Evolutionary conservation across 2,329 filamentous ascomycete genomes (phyloP).

Genomic region (Verticillium klebahnii): DNA sequence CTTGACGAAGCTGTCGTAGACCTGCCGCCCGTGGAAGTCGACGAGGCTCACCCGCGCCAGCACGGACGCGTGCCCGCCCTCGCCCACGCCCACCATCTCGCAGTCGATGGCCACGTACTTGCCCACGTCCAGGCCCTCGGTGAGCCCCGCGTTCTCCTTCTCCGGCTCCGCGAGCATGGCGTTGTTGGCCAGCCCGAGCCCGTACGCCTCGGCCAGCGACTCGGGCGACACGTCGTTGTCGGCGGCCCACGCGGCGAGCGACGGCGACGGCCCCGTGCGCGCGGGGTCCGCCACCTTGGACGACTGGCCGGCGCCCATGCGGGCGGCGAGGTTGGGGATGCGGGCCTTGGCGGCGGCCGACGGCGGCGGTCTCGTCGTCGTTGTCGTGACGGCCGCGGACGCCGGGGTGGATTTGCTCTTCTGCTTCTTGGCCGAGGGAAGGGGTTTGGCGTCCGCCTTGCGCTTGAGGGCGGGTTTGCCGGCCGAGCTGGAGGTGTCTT

Average conservation of each 20-base stretch:
- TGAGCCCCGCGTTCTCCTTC: conserved; percentile 60
- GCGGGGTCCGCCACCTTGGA: conserved; percentile 30
- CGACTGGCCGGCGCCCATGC: conserved; percentile 56
- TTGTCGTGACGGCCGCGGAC: conserved; percentile 9
- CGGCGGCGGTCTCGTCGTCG: conserved; percentile 3
- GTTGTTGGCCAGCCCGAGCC: conserved; percentile 44
- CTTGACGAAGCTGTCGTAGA: conserved; percentile 91
- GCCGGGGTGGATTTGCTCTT: conserved; percentile 16
- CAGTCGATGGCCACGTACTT: conserved; percentile 95
- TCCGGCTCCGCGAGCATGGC: conserved; percentile 44
- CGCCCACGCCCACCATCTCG: conserved; percentile 92
- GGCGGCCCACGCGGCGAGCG: conserved; percentile 55
- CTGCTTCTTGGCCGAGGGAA: conserved; percentile 22
- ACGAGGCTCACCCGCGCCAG: conserved; percentile 86
- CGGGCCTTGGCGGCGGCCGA: not conserved
- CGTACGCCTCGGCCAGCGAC: conserved; percentile 58
- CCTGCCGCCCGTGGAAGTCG: conserved; percentile 86
- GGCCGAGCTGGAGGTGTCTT: not conserved
- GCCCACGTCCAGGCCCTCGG: conserved; percentile 62
- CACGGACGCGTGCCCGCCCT: conserved; percentile 63
- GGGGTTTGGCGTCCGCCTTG: conserved; percentile 27
- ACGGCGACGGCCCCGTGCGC: conserved; percentile 41
- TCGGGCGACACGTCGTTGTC: conserved; percentile 58
- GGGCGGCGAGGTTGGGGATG: conserved; percentile 7
- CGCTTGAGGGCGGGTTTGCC: conserved; percentile 29